Conservation (phyloP, 2,329 filamentous ascomycete species). For the Paracorniculantispora psalliotae region DNA sequence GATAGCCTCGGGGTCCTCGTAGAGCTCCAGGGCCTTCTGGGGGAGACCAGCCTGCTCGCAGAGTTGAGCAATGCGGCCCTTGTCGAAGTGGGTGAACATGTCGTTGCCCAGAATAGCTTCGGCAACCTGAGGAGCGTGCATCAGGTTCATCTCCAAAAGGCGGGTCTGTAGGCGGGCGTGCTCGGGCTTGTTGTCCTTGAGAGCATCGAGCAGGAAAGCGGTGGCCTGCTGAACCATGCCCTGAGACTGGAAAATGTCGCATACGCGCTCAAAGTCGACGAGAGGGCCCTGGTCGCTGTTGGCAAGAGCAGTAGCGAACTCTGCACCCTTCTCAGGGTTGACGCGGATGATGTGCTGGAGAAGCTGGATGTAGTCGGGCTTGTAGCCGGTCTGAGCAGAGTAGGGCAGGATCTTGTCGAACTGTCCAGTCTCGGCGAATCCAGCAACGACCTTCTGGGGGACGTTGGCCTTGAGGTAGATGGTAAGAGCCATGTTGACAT, state of each 20-base stretch:
- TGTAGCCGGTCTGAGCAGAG: constrained; percentile 76
- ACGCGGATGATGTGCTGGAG: constrained; percentile 88
- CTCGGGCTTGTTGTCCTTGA: constrained; percentile 92
- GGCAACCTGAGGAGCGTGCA: constrained; percentile 94
- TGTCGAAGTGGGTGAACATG: constrained; percentile 98
- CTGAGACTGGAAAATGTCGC: constrained; percentile 97
- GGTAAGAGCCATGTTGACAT: constrained; percentile 77
- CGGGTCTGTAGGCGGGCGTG: constrained; percentile 91
- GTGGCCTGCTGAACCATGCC: constrained; percentile 97
- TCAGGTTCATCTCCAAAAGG: constrained; percentile 93
- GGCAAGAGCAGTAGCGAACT: constrained; percentile 88
- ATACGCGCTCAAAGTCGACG: constrained; percentile 88
- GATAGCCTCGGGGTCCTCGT: constrained; percentile 82
- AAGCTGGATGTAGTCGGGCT: constrained; percentile 90
- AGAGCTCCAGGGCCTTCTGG: constrained; percentile 87
- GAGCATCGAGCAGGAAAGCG: constrained; percentile 91
- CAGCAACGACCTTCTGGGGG: constrained; percentile 89
- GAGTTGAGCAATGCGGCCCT: constrained; percentile 76
- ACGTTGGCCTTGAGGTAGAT: constrained; percentile 91
- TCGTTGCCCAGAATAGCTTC: constrained; percentile 97
- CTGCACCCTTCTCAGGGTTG: constrained; percentile 88
- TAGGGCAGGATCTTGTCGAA: constrained; percentile 97
- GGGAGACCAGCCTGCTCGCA: constrained; percentile 89
- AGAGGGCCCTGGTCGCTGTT: constrained; percentile 83
- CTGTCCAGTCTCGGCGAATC: constrained; percentile 90